Percentiles rank a stretch among this genome's conserved stretches.
Conservation (phyloP, 331 rosid genomes). For the Rhamnella rubrinervis region DNA sequence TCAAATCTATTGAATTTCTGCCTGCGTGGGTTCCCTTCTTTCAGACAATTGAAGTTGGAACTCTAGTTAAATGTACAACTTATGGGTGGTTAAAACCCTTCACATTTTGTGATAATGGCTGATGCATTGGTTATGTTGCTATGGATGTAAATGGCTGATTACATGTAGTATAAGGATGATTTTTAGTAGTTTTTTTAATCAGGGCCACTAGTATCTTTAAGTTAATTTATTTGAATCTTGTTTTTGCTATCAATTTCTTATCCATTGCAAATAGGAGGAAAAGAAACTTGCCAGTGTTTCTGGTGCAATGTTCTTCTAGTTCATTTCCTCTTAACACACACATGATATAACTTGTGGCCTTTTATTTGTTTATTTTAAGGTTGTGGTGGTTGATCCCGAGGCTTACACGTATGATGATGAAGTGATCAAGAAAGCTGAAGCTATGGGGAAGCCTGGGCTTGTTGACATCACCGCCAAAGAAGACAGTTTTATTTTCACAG, state of each 20-base stretch:
- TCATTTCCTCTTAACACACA: background rate
- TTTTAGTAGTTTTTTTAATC: background rate
- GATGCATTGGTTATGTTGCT: background rate
- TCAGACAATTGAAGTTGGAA: too few relatives aligned
- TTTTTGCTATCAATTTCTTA: background rate
- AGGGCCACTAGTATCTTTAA: background rate
- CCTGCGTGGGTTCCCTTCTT: too few relatives aligned
- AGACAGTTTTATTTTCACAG: slow-evolving; percentile 87
- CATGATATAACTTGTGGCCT: background rate
- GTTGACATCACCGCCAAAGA: slow-evolving; percentile 80
- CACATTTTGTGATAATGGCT: too few relatives aligned
- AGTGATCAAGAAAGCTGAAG: slow-evolving; percentile 90
- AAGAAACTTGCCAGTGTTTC: background rate
- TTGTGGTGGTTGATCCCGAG: slow-evolving; percentile 70
- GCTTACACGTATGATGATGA: slow-evolving; percentile 90
- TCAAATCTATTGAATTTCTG: too few relatives aligned
- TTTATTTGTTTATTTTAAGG: slow-evolving; percentile 32
- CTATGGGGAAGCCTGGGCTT: slow-evolving; percentile 95
- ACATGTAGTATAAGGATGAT: background rate
- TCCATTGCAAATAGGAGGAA: too few relatives aligned
- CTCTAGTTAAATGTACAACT: too few relatives aligned
- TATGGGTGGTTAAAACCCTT: too few relatives aligned
- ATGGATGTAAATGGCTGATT: background rate
- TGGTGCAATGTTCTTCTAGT: background rate
- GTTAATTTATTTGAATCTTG: background rate